Evolutionary conservation across 169 alveolate genomes (phyloP), one percentile per base, ranked within the genome.

Genomic region (Eimeria brunetti): DNA sequence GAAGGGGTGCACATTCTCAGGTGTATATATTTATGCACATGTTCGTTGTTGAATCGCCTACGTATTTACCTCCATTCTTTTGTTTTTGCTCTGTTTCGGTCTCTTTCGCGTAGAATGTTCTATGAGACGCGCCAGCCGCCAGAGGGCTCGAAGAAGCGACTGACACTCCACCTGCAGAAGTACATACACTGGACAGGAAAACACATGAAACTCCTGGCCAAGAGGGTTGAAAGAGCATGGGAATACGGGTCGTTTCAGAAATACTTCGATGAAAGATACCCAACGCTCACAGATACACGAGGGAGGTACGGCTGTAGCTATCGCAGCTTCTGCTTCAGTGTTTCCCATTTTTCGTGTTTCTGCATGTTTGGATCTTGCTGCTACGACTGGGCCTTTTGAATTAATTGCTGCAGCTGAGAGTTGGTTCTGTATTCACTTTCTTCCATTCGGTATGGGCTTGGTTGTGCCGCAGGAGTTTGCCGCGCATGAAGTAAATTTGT

Each of bases 171-270:
- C 51, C 92, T 89, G 75, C 96, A 94, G 91, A 85, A 88, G 49
- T 94, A 94, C 60, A 89, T 89, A 41, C 96, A 91, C 56, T 89
- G 94, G 94, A 94, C 96, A 22, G 96, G 96, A 53, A 97, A 96
- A 94, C 97, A 97, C 90, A 96, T 98, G 97, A 95, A 97, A 60
- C 98, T 98, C 22, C 96, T 98, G 64, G 41, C 97, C 36, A 97
- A 97, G 64, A 69, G 97, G 80, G 97, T 98, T 14, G 98, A 98
- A 95, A 93, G 97, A 71, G 98, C 99, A 1, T 98, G 97, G 96
- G 98, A 97, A 53, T 97, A 97, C 84, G 99, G 99, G 12, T 88
- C 97, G 14, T 98, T 97, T 75, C 96, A 96, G 83, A 97, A 97
- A 88, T 93, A 96, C 89, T 93, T 93, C n/a, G 96, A 93, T 62